Percentiles rank a stretch among this genome's conserved stretches.
phyloP scores from a whole-genome alignment of 2,329 filamentous ascomycete species.

The Colletotrichum sp. region DNA sequence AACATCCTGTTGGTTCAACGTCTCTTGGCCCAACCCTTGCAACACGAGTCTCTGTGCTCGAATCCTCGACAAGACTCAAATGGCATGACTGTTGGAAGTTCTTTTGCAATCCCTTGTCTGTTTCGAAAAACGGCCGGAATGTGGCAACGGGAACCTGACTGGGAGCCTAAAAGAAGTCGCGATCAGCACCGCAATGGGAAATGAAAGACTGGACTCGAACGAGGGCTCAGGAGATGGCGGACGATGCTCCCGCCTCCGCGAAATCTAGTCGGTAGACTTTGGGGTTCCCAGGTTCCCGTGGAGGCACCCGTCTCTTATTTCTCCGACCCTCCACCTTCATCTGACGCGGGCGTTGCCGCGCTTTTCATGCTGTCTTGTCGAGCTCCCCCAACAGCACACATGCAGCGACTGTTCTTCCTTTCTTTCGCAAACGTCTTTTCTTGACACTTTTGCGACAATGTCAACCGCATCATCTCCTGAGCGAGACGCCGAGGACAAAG shows the following conservation, averaged over 20 bases:
- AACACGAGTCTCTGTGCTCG: not conserved
- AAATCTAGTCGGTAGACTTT: not conserved
- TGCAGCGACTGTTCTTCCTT: not conserved
- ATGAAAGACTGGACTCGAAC: not conserved
- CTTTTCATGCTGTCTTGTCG: not conserved
- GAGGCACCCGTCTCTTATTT: not conserved
- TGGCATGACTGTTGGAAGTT: not conserved
- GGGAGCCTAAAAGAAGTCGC: not conserved
- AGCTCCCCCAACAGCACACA: not conserved
- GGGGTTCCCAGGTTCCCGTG: not conserved
- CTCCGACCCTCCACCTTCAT: not conserved
- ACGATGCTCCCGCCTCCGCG: not conserved
- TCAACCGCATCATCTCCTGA: not conserved
- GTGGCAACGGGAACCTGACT: not conserved
- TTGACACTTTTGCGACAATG: not conserved
- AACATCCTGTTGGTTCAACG: not conserved
- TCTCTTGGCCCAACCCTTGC: not conserved
- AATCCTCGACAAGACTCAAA: not conserved
- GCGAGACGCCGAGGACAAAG: conserved; percentile 25
- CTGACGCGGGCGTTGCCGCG: not conserved
- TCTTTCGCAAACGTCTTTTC: not conserved
- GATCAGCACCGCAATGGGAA: not conserved
- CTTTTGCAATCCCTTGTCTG: not conserved
- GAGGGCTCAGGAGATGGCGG: not conserved
- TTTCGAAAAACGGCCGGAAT: not conserved